Base-by-base conservation (phyloP, 2,329 filamentous ascomycete species). In the Pseudopithomyces maydicus region DNA sequence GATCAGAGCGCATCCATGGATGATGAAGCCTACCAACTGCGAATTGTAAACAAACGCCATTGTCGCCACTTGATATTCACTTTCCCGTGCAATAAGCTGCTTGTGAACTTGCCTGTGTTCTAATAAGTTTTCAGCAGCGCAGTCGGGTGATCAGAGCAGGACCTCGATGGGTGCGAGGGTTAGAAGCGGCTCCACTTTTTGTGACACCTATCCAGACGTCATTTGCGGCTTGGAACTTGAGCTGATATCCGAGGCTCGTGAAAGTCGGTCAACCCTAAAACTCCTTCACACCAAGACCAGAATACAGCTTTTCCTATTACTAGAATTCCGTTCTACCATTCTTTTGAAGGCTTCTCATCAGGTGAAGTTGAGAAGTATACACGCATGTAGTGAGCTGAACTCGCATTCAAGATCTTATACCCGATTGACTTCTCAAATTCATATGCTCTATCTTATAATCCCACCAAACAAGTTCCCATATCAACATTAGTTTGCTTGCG, bases 31-130 rank as follows among this genome's bases (percentile, higher is more conserved):
- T 70, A 80, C 78, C 23, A 80, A 72, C 66, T 80, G 77, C 55
- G 77, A 78, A 59, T 79, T 80, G 68, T 79, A 80, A 55, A 74
- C 65, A 60, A 72, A 74, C 8, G 57, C 41, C 57, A 60, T 60
- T 11, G 33, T 39, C 23, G 19, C 14, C 10, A 36, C 4, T 43
- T 17, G 10, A 17, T 17, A 11, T 6, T 23, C 3, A 8, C 11
- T 43, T 7, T 8, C 10, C 20, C 15, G 6, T 6, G 12, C 8
- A 43, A 43, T 8, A 8, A 20, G 4, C n/a, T 19, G 10, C 5
- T 23, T 5, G 11, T 12, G 19, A 26, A 23, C 10, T 6, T 6
- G 19, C 7, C 10, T 5, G 17, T 17, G 19, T 41, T 41, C 4
- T 23, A 17, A 11, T 29, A 8, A 29, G 26, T 8, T 29, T 38